phyloP scores from a whole-genome alignment of 768 basidiomycete genomes.

The Panaeolus cyanescens region DNA sequence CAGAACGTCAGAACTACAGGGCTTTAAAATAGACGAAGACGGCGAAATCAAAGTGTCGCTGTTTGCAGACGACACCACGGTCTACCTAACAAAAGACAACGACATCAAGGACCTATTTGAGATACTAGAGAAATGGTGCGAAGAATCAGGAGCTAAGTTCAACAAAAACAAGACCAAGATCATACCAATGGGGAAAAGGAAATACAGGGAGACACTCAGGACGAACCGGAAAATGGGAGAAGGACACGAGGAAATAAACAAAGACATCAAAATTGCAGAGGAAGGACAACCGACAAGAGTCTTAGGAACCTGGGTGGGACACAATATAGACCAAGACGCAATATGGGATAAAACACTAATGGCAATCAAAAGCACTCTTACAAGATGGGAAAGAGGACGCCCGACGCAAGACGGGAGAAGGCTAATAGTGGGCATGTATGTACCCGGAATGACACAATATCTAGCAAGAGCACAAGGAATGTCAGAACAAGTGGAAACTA shows the following conservation, averaged over 20 bases:
- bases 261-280: slow-evolving; percentile 25
- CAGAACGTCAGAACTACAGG: slow-evolving; percentile 27
- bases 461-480: slow-evolving; percentile 29
- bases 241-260: slow-evolving; percentile 23
- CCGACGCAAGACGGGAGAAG: slow-evolving; percentile 12
- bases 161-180: slow-evolving; percentile 41
- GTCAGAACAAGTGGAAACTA: slow-evolving; percentile 20
- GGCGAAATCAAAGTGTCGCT: slow-evolving; percentile 25
- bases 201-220: slow-evolving; percentile 16
- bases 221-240: slow-evolving; percentile 5
- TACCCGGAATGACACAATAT: slow-evolving; percentile 28
- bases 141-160: slow-evolving; percentile 39
- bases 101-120: slow-evolving; percentile 18
- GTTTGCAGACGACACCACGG: slow-evolving; percentile 41
- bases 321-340: slow-evolving; percentile 16
- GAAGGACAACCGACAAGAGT: slow-evolving; percentile 31
- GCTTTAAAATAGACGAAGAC: slow-evolving; percentile 19
- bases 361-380: slow-evolving; percentile 20
- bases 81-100: slow-evolving; percentile 30
- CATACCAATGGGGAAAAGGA: slow-evolving; percentile 28
- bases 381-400: slow-evolving; percentile 23
- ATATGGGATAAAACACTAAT: slow-evolving; percentile 28
- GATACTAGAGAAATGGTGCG: slow-evolving; percentile 40
- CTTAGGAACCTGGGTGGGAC: slow-evolving; percentile 36
- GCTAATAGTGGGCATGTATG: slow-evolving; percentile 21